These are phyloP conservation scores for Coemansia sp. DNA, from an alignment of 192 early-diverging fungal species.

Conservation along the genomic window DNA sequence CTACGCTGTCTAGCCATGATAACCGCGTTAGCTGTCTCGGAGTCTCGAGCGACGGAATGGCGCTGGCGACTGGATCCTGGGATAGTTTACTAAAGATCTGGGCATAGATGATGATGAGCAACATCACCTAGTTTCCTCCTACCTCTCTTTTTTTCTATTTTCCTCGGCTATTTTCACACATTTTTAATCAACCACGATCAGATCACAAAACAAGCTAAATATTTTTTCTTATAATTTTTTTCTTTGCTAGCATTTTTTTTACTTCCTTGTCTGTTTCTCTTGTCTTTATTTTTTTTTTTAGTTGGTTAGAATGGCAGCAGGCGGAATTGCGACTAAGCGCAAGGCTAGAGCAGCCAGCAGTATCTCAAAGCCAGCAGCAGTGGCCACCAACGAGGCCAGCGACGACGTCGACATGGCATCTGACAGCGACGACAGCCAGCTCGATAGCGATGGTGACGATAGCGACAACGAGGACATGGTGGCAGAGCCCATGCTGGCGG, in stretches of 20 bases:
- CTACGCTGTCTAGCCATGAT: slow-evolving; percentile 92
- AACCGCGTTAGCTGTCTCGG: slow-evolving; percentile 98
- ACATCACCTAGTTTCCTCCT: not conserved
- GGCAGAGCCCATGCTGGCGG: slow-evolving; percentile 14
- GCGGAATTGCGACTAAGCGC: not conserved
- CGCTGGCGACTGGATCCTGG: slow-evolving; percentile 98
- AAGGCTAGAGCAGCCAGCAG: not conserved
- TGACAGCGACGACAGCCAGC: not conserved
- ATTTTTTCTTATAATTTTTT: not conserved
- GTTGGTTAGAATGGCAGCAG: slow-evolving; percentile 6
- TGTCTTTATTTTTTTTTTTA: not conserved
- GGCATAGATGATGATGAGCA: no score
- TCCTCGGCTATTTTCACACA: not conserved
- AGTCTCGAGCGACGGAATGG: slow-evolving; percentile 97
- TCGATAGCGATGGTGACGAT: not conserved
- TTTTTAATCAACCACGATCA: not conserved
- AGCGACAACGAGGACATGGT: slow-evolving; percentile 16
- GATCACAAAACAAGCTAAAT: not conserved
- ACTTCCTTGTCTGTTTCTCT: not conserved
- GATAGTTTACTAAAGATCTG: slow-evolving; percentile 95
- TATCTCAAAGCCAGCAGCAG: not conserved
- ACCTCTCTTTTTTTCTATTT: not conserved
- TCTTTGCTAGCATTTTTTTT: no score
- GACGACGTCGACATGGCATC: slow-evolving; percentile 43
- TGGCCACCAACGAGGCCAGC: slow-evolving; percentile 49